Evolutionary conservation across 306 rosid species (phyloP).

Genomic region (Clitoria ternatea): DNA sequence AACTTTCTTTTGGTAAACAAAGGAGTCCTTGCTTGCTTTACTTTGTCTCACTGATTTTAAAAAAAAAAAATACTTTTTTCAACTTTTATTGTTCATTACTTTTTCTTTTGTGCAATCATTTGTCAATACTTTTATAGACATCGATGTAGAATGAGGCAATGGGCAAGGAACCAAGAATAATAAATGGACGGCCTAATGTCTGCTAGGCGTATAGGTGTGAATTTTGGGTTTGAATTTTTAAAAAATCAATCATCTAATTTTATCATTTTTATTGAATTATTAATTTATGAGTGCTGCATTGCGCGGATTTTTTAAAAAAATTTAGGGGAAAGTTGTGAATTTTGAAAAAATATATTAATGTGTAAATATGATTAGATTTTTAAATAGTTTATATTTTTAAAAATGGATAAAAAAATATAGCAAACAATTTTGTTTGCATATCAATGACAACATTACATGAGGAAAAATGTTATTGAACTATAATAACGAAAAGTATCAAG

Average conservation of each 20-base stretch:
- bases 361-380: too few relatives aligned
- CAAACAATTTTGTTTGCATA: too few relatives aligned
- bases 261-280: background rate
- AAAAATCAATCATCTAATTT: background rate
- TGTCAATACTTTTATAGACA: background rate
- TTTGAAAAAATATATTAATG: too few relatives aligned
- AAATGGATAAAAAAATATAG: too few relatives aligned
- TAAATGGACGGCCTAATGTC: background rate
- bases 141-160: background rate
- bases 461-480: too few relatives aligned
- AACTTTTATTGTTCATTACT: too few relatives aligned
- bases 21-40: background rate
- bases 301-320: background rate
- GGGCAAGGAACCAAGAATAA: background rate
- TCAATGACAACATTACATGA: too few relatives aligned
- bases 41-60: background rate
- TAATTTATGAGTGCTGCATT: background rate
- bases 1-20: too few relatives aligned
- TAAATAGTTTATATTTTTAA: too few relatives aligned
- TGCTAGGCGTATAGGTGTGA: background rate
- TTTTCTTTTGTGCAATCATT: too few relatives aligned
- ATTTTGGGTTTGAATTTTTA: background rate
- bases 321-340: background rate
- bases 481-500: too few relatives aligned
- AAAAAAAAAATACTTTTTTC: too few relatives aligned